Conservation (phyloP, 176 grass and related monocot species). For the Pontederia crassipes region DNA sequence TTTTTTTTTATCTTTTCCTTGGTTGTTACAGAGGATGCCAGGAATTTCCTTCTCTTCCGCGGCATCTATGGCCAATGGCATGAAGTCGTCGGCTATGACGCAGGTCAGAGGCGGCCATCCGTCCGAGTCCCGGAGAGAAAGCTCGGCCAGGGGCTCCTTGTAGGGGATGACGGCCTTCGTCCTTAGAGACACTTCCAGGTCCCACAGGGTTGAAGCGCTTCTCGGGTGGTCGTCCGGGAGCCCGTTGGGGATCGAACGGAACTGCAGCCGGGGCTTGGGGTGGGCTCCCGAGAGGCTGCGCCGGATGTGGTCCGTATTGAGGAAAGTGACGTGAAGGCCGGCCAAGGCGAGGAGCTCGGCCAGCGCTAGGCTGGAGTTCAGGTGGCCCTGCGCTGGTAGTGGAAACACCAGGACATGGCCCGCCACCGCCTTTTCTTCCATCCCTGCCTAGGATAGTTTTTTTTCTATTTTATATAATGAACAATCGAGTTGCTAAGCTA, state of each 20-base stretch:
- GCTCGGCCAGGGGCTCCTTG: constrained; percentile 19
- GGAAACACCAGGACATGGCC: constrained; percentile 46
- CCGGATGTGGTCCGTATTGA: constrained; percentile 35
- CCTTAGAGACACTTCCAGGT: constrained; percentile 7
- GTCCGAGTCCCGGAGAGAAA: not conserved
- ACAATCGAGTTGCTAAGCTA: too few species aligned
- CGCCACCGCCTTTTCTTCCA: not conserved
- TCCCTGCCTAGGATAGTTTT: not conserved
- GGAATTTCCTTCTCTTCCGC: constrained; percentile 39
- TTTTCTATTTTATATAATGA: too few species aligned
- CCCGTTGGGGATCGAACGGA: constrained; percentile 39
- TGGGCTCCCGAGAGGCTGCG: constrained; percentile 10
- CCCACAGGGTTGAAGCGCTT: constrained; percentile 2
- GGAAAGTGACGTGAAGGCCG: constrained; percentile 45
- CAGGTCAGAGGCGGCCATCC: constrained; percentile 36
- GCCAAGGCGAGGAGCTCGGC: constrained; percentile 28
- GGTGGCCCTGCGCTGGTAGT: constrained; percentile 34
- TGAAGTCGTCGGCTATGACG: constrained; percentile 26
- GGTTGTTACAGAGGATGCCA: constrained; percentile 6
- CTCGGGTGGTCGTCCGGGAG: constrained; percentile 36
- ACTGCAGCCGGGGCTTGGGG: constrained; percentile 22
- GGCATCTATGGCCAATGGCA: constrained; percentile 16
- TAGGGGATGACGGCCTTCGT: not conserved
- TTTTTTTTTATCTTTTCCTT: too few species aligned
- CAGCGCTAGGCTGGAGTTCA: constrained; percentile 49